phyloP scores from a whole-genome alignment of 352 stramenopile genomes.

The Phytopythium chamaehyphon region DNA sequence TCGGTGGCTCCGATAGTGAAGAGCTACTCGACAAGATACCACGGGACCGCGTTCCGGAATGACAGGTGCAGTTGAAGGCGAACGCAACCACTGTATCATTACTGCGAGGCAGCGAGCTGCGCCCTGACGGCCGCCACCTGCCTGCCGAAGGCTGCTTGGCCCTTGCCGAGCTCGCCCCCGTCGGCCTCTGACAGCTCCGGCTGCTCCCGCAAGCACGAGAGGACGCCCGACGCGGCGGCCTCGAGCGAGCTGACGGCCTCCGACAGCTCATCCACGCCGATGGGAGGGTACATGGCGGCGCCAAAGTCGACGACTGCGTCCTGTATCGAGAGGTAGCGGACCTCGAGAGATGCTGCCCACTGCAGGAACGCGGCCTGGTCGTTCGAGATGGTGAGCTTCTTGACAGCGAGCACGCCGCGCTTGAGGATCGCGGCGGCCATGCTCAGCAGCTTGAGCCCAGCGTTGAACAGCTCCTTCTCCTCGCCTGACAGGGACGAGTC shows the following conservation, averaged over 20 bases:
- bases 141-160: conserved; percentile 46
- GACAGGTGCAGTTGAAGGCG: no score
- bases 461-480: conserved; percentile 64
- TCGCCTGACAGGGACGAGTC: conserved; percentile 67
- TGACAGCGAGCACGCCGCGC: conserved; percentile 76
- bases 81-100: conserved; percentile 8
- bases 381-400: conserved; percentile 59
- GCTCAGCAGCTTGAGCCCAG: conserved; percentile 57
- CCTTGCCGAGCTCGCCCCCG: conserved; percentile 32
- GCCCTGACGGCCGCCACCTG: conserved; percentile 53
- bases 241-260: conserved; percentile 34
- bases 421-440: conserved; percentile 80
- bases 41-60: no score
- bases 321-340: conserved; percentile 55
- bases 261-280: conserved; percentile 56
- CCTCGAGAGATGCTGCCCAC: conserved; percentile 69
- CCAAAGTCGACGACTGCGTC: conserved; percentile 78
- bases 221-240: conserved; percentile 23
- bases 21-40: no score
- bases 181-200: conserved; percentile 37
- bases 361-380: conserved; percentile 52
- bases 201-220: conserved; percentile 48
- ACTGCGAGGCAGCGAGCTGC: conserved; percentile 46
- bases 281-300: conserved; percentile 72
- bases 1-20: no score